Conservation (phyloP, 2,329 filamentous ascomycete species). For the Phyllosticta ampelicida region DNA sequence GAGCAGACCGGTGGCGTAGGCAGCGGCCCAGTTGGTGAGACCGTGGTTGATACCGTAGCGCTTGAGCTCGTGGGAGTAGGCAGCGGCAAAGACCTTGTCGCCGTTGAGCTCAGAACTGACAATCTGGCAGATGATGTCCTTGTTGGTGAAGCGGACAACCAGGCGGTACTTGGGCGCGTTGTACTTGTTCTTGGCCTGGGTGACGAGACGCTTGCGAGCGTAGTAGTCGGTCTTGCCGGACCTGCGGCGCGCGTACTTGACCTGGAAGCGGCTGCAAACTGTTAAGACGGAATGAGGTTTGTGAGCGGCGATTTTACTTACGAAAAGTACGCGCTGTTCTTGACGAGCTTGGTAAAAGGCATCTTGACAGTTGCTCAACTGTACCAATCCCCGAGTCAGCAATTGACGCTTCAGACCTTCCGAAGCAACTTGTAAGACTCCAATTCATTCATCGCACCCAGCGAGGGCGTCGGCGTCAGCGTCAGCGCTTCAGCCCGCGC, state of each 20-base stretch:
- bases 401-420: conserved; percentile 96
- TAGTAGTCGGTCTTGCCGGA: conserved; percentile 99
- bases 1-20: conserved; percentile 93
- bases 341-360: conserved; percentile 61
- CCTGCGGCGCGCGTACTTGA: conserved; percentile 97
- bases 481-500: conserved; percentile 3
- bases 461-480: not conserved
- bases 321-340: conserved; percentile 99
- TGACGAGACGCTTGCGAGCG: conserved; percentile 97
- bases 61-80: conserved; percentile 96
- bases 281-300: conserved; percentile 16
- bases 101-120: conserved; percentile 91
- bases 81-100: conserved; percentile 89
- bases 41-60: conserved; percentile 97
- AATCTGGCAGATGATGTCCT: conserved; percentile 98
- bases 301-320: conserved; percentile 39
- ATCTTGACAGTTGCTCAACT: conserved; percentile 29
- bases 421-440: conserved; percentile 85
- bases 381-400: conserved; percentile 83
- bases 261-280: conserved; percentile 78
- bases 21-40: conserved; percentile 98
- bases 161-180: conserved; percentile 99
- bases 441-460: not conserved
- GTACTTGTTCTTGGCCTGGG: conserved; percentile 99
- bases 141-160: conserved; percentile 98